Base-by-base conservation (phyloP, 1,139 yeast species). In the Suhomyces coccinellae region DNA sequence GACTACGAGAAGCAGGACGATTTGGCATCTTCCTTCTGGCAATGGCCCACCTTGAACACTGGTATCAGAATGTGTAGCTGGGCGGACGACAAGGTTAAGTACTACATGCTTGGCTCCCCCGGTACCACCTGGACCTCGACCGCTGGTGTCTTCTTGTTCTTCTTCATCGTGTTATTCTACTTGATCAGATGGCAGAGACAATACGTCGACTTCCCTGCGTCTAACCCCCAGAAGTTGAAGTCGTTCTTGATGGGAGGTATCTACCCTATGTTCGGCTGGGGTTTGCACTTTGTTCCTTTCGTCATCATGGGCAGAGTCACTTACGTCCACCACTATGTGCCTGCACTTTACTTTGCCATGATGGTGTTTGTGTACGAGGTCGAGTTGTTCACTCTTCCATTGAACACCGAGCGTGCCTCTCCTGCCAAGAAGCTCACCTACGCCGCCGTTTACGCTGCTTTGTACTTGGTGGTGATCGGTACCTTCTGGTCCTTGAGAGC, bases 21-120 rank as follows among this genome's bases (percentile, higher is more conserved):
- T 56, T 79, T 95, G 57, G 95, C 98, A 1, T 89, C 97, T 14
- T 65, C 81, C 41, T 93, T 93, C 57, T 95, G 99, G 99, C 93
- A 95, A 77, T 95, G 99, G 99, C 99, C 99, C 47, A 80, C 93
- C 30, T 79, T 91, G 59, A 78, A 88, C 66, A 87, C 83, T 46
- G 99, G 99, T 63, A 83, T 95, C 57, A 86, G 99, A 71, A 80
- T 95, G 75, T 91, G 98, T 71, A 89, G 95, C 39, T 95, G 99
- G 99, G 85, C 83, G 49, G 83, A 81, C 52, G 88, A 85, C 28
- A 80, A 76, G 57, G 78, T 82, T 57, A 89, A 90, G 67, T 95
- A 91, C 71, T 93, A 80, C 72, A 75, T 95, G 69, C 79, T 95
- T 54, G 98, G 97, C 14, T 88, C 96, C 26, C 97, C 98, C 36